Evolutionary conservation across 306 rosid genomes (phyloP).

Genomic region (Ochetophila trinervis): DNA sequence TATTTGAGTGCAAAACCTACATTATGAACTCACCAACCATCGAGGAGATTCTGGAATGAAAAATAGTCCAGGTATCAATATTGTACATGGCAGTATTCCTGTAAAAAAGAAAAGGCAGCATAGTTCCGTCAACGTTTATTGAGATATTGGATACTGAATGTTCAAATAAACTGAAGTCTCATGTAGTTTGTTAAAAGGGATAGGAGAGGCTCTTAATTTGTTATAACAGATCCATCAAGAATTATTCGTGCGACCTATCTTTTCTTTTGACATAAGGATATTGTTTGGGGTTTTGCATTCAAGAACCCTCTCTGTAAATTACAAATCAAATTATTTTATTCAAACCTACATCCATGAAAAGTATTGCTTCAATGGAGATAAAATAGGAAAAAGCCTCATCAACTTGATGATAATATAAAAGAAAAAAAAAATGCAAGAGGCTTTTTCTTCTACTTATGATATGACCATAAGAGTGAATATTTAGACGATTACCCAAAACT

Average conservation of each 20-base stretch:
- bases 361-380: background rate
- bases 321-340: background rate
- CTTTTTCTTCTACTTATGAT: background rate
- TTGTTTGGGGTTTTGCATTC: background rate
- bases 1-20: constrained; percentile 13
- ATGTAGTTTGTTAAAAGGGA: background rate
- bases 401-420: background rate
- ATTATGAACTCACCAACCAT: constrained; percentile 70
- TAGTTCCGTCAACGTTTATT: constrained; percentile 17
- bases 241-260: background rate
- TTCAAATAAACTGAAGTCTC: too few species aligned
- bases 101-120: constrained; percentile 23
- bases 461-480: constrained; percentile 15
- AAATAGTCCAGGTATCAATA: constrained; percentile 88
- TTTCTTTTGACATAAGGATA: background rate
- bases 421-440: background rate
- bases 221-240: background rate
- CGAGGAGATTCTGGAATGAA: constrained; percentile 98
- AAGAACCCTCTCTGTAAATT: background rate
- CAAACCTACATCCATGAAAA: background rate
- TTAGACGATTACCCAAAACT: constrained; percentile 63
- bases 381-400: background rate
- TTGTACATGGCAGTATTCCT: constrained; percentile 85
- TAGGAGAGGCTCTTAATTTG: background rate
- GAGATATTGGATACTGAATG: background rate